Conservation (phyloP, 352 stramenopile genomes). For the Elongisporangium undulatum region DNA sequence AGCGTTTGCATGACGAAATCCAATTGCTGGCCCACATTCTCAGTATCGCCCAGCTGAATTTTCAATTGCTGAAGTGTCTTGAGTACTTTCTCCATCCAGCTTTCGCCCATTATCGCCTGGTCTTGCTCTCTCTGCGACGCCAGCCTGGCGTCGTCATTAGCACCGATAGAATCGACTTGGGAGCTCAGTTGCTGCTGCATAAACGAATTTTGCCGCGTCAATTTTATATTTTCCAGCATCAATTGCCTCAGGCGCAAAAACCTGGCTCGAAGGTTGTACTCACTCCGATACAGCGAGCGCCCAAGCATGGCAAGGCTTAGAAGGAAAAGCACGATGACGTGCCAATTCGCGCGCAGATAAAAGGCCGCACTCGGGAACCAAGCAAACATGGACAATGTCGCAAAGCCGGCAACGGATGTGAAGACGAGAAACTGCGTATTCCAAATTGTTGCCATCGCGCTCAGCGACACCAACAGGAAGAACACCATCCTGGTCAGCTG, state of each 20-base stretch:
- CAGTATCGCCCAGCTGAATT: constrained; percentile 29
- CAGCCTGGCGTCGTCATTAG: constrained; percentile 16
- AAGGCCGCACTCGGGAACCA: constrained; percentile 21
- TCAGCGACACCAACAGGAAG: constrained; percentile 47
- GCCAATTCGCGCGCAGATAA: constrained; percentile 39
- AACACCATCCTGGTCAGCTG: constrained; percentile 45
- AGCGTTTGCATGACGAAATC: constrained; percentile 71
- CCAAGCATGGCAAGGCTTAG: constrained; percentile 32
- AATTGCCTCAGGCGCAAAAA: constrained; percentile 54
- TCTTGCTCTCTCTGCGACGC: neutral
- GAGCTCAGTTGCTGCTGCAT: constrained; percentile 67
- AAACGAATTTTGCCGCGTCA: constrained; percentile 51
- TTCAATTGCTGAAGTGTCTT: constrained; percentile 48
- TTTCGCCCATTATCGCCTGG: constrained; percentile 38
- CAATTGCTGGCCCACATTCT: constrained; percentile 33
- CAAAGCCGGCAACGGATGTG: constrained; percentile 17
- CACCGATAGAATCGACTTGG: constrained; percentile 51
- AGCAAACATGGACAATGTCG: constrained; percentile 15
- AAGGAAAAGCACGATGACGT: constrained; percentile 41
- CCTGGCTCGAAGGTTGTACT: constrained; percentile 33
- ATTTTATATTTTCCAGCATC: constrained; percentile 60
- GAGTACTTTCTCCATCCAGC: constrained; percentile 72
- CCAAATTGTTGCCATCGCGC: constrained; percentile 46
- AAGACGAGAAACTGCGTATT: constrained; percentile 52
- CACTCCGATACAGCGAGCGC: constrained; percentile 30